These are phyloP conservation scores for Chaetomium globosum DNA, from an alignment of 2,329 filamentous ascomycete species.

Conservation along the genomic window DNA sequence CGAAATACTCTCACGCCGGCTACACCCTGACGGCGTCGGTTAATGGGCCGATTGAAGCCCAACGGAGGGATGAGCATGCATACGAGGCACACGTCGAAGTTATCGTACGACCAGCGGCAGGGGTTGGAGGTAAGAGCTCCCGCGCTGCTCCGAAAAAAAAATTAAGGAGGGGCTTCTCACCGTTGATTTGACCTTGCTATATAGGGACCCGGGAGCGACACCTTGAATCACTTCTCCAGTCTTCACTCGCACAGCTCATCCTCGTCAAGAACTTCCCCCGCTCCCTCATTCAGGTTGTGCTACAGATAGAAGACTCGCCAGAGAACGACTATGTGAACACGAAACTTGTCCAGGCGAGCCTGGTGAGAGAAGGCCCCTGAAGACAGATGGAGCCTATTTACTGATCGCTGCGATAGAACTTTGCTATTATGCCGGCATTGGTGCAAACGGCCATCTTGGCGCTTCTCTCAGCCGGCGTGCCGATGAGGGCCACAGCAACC, in stretches of 20 bases:
- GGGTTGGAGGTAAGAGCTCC: slow-evolving; percentile 69
- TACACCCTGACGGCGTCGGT: slow-evolving; percentile 83
- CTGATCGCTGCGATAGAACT: slow-evolving; percentile 57
- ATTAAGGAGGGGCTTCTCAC: slow-evolving; percentile 24
- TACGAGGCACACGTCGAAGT: slow-evolving; percentile 92
- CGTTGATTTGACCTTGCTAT: slow-evolving; percentile 34
- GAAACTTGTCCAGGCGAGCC: slow-evolving; percentile 61
- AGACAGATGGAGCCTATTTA: neutral
- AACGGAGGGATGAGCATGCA: slow-evolving; percentile 83
- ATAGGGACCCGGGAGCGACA: slow-evolving; percentile 75
- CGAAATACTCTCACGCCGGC: slow-evolving; percentile 72
- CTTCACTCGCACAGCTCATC: slow-evolving; percentile 72
- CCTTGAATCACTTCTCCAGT: slow-evolving; percentile 74
- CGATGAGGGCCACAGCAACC: slow-evolving; percentile 72
- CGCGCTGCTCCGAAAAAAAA: slow-evolving; percentile 9
- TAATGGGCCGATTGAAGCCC: slow-evolving; percentile 90
- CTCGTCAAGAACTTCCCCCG: slow-evolving; percentile 75
- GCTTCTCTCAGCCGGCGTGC: slow-evolving; percentile 79
- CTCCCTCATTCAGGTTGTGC: slow-evolving; percentile 75
- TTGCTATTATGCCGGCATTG: slow-evolving; percentile 78
- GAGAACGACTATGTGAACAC: slow-evolving; percentile 66
- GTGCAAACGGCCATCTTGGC: slow-evolving; percentile 78
- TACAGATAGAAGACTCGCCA: slow-evolving; percentile 74
- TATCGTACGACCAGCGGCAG: slow-evolving; percentile 80
- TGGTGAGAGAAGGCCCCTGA: slow-evolving; percentile 51